Evolutionary conservation across 441 rosid species (phyloP).

Genomic region (Macaranga tanarius): DNA sequence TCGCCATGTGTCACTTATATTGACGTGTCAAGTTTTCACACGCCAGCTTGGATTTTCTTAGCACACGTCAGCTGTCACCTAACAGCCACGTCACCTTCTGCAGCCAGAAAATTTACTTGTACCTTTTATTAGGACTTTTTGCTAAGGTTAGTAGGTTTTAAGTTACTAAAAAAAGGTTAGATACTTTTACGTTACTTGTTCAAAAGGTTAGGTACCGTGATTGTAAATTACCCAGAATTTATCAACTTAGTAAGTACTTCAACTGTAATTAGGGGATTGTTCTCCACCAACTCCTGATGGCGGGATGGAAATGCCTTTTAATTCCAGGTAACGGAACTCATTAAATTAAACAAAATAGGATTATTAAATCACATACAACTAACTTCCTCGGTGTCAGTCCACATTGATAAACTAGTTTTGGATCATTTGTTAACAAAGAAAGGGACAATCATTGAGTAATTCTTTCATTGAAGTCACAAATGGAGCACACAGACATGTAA

Average conservation of each 20-base stretch:
- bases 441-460: constrained; percentile 21
- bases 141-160: no score
- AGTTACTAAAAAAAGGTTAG: no score
- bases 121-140: no score
- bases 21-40: no score
- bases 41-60: no score
- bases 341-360: neutral
- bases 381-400: constrained; percentile 88
- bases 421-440: constrained; percentile 58
- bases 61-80: no score
- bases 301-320: constrained; percentile 24
- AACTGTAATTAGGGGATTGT: constrained; percentile 90
- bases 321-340: constrained; percentile 19
- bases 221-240: no score
- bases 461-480: constrained; percentile 11
- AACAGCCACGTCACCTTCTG: no score
- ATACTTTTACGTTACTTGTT: no score
- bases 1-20: no score
- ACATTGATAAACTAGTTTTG: constrained; percentile 90
- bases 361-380: constrained; percentile 55
- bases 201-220: no score
- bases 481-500: neutral
- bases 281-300: constrained; percentile 89
- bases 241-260: constrained; percentile 88
- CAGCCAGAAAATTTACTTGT: no score